Percentiles rank a stretch among this genome's conserved stretches.
phyloP scores from a whole-genome alignment of 495 filamentous ascomycete species.

The Paragyromitra xinjiangensis region DNA sequence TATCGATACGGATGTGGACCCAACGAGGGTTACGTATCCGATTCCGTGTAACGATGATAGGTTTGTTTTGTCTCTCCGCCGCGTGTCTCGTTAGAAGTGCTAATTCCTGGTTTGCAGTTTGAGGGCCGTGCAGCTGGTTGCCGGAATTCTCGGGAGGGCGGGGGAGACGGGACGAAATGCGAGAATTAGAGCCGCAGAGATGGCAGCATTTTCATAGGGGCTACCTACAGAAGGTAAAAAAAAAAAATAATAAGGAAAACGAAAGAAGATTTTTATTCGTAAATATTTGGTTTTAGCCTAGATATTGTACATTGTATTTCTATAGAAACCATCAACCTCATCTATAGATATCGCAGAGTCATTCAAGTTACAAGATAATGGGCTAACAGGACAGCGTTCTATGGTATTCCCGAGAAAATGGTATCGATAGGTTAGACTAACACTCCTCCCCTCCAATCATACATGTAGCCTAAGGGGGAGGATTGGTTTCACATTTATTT shows the following conservation, averaged over 20 bases:
- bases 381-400: conserved; percentile 11
- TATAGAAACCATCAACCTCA: conserved; percentile 25
- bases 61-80: conserved; percentile 59
- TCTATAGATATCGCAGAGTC: conserved; percentile 1
- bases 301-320: conserved; percentile 16
- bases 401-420: conserved; percentile 2
- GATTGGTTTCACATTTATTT: conserved; percentile 32
- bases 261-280: background rate
- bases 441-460: background rate
- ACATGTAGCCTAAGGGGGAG: background rate
- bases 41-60: conserved; percentile 97
- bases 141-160: conserved; percentile 82
- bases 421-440: background rate
- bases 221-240: conserved; percentile 5
- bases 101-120: conserved; percentile 65
- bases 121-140: conserved; percentile 80
- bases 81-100: background rate
- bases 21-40: conserved; percentile 93
- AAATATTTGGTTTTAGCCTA: conserved; percentile 17
- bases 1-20: conserved; percentile 91
- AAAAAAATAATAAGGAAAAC: background rate
- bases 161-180: conserved; percentile 77
- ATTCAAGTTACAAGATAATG: background rate
- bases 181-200: conserved; percentile 69
- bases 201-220: conserved; percentile 59